Percentiles rank a stretch among this genome's conserved stretches.
These are phyloP conservation scores for Ricinus communis DNA, from an alignment of 345 rosid species.

Conservation along the genomic window DNA sequence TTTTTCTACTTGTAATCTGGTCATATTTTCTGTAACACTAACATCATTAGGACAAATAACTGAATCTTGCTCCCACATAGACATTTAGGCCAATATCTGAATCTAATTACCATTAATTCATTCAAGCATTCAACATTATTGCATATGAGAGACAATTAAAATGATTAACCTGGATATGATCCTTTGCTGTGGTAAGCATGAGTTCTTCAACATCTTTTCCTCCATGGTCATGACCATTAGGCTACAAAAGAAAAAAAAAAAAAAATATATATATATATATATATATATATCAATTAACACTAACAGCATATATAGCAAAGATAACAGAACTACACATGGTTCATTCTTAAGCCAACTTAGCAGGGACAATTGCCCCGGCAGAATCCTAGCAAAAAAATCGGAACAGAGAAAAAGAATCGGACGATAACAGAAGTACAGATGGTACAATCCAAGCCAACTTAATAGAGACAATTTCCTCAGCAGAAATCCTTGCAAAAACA, in stretches of 20 bases:
- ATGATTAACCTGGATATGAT: constrained; percentile 78
- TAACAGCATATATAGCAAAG: no score
- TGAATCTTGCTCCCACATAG: not conserved
- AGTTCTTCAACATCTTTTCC: constrained; percentile 55
- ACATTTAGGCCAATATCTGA: not conserved
- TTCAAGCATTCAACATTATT: constrained; percentile 7
- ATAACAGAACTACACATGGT: not conserved
- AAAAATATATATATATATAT: no score
- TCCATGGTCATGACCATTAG: constrained; percentile 87
- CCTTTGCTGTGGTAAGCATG: constrained; percentile 75
- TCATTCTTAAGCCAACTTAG: not conserved
- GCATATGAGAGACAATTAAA: constrained; percentile 11
- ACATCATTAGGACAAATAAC: not conserved
- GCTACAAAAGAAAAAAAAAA: constrained; percentile 51
- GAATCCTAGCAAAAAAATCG: no score
- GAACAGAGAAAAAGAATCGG: no score
- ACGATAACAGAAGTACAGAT: no score
- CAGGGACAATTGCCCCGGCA: not conserved
- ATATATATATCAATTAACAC: no score
- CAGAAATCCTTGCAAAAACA: no score
- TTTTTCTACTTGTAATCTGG: not conserved
- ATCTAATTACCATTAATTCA: constrained; percentile 8
- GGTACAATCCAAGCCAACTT: no score
- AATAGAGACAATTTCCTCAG: no score
- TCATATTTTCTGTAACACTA: not conserved